phyloP scores from a whole-genome alignment of 2,329 filamentous ascomycete genomes.

The Pseudogymnoascus sp. region DNA sequence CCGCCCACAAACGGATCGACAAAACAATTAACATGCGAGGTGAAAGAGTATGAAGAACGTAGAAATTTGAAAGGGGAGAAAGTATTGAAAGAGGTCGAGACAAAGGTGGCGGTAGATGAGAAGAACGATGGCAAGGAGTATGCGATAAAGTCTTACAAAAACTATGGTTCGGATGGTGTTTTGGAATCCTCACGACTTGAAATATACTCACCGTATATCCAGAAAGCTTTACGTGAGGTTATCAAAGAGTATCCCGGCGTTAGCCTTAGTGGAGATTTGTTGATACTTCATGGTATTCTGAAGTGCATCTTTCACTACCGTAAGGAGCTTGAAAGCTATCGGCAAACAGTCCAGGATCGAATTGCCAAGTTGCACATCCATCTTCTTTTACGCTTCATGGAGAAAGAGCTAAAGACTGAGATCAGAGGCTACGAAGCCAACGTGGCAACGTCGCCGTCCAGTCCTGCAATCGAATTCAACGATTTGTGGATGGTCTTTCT shows the following conservation, averaged over 20 bases:
- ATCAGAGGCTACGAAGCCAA: neutral
- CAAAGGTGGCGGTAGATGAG: slow-evolving; percentile 1
- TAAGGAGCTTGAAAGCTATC: slow-evolving; percentile 14
- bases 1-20: neutral
- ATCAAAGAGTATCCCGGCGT: slow-evolving; percentile 13
- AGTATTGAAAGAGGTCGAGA: slow-evolving; percentile 5
- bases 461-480: slow-evolving; percentile 12
- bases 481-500: slow-evolving; percentile 16
- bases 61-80: neutral
- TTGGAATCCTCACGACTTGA: neutral
- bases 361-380: slow-evolving; percentile 9
- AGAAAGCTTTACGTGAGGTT: slow-evolving; percentile 12
- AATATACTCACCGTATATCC: slow-evolving; percentile 13
- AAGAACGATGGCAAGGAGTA: slow-evolving; percentile 5
- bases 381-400: slow-evolving; percentile 12
- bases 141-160: slow-evolving; percentile 6
- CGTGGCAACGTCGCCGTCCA: neutral
- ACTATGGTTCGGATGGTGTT: neutral
- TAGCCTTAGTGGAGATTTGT: slow-evolving; percentile 8
- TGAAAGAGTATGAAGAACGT: slow-evolving; percentile 8
- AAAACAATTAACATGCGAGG: neutral
- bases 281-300: slow-evolving; percentile 2
- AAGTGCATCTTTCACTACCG: slow-evolving; percentile 16
- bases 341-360: neutral
- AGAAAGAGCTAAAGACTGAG: neutral